phyloP scores from a whole-genome alignment of 768 basidiomycete species.

The Coprinopsis sp. region DNA sequence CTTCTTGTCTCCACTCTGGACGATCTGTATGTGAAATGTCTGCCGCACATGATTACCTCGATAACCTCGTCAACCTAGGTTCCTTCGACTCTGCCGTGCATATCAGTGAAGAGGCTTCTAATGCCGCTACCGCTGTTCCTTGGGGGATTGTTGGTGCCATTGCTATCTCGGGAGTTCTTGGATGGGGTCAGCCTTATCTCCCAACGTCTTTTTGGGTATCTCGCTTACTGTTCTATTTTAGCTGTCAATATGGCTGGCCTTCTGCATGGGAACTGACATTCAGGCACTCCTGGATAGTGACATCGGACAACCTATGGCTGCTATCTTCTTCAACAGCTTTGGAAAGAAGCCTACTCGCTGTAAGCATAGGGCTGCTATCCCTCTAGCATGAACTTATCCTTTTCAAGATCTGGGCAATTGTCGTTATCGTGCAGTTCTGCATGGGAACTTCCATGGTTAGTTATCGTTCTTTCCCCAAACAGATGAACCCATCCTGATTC shows the following conservation, averaged over 20 bases:
- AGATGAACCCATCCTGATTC: no score
- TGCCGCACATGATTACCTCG: neutral
- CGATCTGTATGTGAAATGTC: constrained; percentile 28
- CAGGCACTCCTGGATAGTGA: constrained; percentile 37
- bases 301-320: constrained; percentile 62
- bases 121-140: constrained; percentile 64
- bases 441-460: constrained; percentile 56
- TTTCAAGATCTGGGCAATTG: constrained; percentile 36
- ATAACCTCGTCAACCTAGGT: constrained; percentile 15
- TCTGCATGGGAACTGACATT: constrained; percentile 56
- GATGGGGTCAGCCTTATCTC: constrained; percentile 44
- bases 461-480: neutral
- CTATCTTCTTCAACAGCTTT: constrained; percentile 49
- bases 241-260: constrained; percentile 59
- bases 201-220: neutral
- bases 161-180: constrained; percentile 51
- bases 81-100: constrained; percentile 56
- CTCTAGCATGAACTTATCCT: no score
- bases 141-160: constrained; percentile 60
- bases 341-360: constrained; percentile 33
- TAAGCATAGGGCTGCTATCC: no score
- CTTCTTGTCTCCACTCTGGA: constrained; percentile 40
- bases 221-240: constrained; percentile 12
- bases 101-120: constrained; percentile 67
- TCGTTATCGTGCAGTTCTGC: constrained; percentile 44